A percentile compares a stretch with the other conserved stretches of the same genome.
phyloP scores from a whole-genome alignment of 768 basidiomycete genomes.

The Boletus rubroflammeus region DNA sequence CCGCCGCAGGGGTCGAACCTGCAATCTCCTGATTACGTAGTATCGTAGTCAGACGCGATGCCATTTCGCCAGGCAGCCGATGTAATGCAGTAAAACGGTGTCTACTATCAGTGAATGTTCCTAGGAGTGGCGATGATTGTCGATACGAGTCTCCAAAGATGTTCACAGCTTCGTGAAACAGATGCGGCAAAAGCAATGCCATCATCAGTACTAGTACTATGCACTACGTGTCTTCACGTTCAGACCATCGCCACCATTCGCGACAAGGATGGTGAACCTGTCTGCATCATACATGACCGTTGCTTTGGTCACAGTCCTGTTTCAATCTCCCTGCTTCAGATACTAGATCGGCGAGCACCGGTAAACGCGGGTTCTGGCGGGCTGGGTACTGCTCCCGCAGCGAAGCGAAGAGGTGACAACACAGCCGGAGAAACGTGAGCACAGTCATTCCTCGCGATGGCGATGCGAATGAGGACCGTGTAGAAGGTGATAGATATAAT shows the following conservation, averaged over 20 bases:
- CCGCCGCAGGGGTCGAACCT: slow-evolving; percentile 76
- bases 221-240: not conserved
- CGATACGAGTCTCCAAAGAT: too few relatives aligned
- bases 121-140: not conserved
- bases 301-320: not conserved
- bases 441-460: slow-evolving; percentile 7
- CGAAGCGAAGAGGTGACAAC: slow-evolving; percentile 19
- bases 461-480: slow-evolving; percentile 18
- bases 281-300: not conserved
- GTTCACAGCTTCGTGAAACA: not conserved
- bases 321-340: not conserved
- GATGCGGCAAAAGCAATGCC: not conserved
- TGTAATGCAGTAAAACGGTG: fast-evolving
- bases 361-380: not conserved
- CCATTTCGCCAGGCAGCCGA: slow-evolving; percentile 87
- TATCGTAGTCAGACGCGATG: slow-evolving; percentile 90
- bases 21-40: slow-evolving; percentile 76
- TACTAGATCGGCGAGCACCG: slow-evolving; percentile 15
- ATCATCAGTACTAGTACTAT: not conserved
- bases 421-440: not conserved
- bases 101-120: not conserved
- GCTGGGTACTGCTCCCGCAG: not conserved
- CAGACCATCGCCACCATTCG: not conserved
- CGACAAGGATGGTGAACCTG: not conserved
- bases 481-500: slow-evolving; percentile 22